Conservation (phyloP, 495 filamentous ascomycete genomes). For the Talaromyces nanjingensis region DNA sequence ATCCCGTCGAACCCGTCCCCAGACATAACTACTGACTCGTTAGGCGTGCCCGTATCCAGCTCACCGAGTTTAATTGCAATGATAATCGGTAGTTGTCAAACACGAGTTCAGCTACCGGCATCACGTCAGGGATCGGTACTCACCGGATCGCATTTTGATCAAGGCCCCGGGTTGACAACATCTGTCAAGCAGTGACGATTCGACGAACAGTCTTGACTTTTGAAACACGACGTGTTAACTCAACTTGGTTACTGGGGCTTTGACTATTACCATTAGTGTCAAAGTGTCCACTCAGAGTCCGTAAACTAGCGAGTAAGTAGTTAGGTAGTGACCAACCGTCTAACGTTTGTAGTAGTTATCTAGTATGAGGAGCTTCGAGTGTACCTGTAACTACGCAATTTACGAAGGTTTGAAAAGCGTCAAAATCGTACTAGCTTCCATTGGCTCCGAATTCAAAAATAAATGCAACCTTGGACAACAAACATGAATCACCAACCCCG, state of each 20-base stretch:
- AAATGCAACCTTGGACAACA: not conserved
- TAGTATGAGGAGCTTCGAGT: not conserved
- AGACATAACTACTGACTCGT: not conserved
- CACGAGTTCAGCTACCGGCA: not conserved
- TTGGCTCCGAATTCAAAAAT: not conserved
- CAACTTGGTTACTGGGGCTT: not conserved
- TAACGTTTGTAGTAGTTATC: not conserved
- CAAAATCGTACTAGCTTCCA: not conserved
- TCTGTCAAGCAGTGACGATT: not conserved
- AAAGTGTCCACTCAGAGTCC: not conserved
- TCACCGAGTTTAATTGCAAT: not conserved
- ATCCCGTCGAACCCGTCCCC: not conserved
- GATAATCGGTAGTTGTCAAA: not conserved
- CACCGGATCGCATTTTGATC: not conserved
- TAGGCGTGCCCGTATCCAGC: not conserved
- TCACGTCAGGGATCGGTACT: not conserved
- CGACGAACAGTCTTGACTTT: not conserved
- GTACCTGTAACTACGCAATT: not conserved
- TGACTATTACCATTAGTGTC: not conserved
- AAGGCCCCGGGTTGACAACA: not conserved
- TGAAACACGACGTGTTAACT: not conserved
- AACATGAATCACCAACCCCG: not conserved
- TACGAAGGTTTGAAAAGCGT: not conserved
- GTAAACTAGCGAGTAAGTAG: not conserved
- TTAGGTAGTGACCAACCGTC: not conserved